Percentiles rank a stretch among this genome's conserved stretches.
Conservation (phyloP, 805 yeast species). For the Cyberlindnera galapagoensis region DNA sequence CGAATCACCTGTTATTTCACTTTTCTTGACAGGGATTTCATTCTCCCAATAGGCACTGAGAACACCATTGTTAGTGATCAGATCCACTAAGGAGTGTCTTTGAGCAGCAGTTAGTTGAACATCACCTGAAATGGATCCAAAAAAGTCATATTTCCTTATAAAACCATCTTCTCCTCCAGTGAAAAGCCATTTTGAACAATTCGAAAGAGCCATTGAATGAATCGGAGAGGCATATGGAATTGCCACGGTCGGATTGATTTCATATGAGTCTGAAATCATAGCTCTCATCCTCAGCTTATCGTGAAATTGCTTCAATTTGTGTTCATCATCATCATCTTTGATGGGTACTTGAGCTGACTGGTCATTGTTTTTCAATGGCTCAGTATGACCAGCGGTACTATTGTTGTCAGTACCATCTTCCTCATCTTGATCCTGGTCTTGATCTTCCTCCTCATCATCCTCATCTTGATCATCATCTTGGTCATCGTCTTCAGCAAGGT, state of each 20-base stretch:
- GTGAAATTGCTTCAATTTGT: constrained; percentile 17
- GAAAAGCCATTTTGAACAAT: constrained; percentile 79
- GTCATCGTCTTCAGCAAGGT: constrained; percentile 25
- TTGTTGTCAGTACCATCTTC: constrained; percentile 7
- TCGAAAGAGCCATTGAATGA: constrained; percentile 69
- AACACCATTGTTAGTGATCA: constrained; percentile 80
- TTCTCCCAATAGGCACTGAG: constrained; percentile 90
- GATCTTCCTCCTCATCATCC: constrained; percentile 14
- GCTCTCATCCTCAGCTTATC: constrained; percentile 38
- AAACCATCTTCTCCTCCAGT: constrained; percentile 97
- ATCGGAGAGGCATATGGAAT: constrained; percentile 77
- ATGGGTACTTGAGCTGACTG: neutral
- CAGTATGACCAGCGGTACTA: too few relatives aligned
- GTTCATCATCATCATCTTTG: neutral
- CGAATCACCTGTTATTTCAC: constrained; percentile 27
- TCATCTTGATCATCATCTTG: constrained; percentile 21
- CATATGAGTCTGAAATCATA: constrained; percentile 47
- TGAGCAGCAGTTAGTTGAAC: constrained; percentile 87
- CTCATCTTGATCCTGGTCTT: constrained; percentile 9
- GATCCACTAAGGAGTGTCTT: constrained; percentile 80
- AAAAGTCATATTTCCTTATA: constrained; percentile 82
- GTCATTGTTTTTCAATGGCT: too few relatives aligned
- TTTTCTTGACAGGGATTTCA: constrained; percentile 69
- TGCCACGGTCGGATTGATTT: constrained; percentile 80
- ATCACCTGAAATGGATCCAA: constrained; percentile 80